A percentile compares a stretch with the other conserved stretches of the same genome.
Evolutionary conservation across 2,329 filamentous ascomycete species (phyloP).

Genomic region (Clonostachys solani): DNA sequence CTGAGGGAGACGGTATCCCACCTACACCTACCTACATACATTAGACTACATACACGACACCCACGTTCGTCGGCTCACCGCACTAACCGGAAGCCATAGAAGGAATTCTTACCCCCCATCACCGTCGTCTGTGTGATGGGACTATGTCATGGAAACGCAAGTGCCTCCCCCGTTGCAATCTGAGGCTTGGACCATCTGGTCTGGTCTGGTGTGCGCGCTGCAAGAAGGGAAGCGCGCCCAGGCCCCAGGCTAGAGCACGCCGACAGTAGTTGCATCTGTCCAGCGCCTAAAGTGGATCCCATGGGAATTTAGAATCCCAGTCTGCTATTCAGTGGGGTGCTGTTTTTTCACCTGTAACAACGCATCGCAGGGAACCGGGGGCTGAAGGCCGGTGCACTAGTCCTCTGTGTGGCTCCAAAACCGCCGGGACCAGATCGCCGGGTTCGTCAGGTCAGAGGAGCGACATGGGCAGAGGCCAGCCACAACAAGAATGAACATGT

Average conservation of each 20-base stretch:
- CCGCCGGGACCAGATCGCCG: conserved; percentile 4
- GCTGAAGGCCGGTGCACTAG: neutral
- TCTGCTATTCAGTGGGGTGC: neutral
- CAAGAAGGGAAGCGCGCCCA: neutral
- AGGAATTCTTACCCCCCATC: too few relatives aligned
- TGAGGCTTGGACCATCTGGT: too few relatives aligned
- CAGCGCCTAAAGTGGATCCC: neutral
- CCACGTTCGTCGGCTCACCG: too few relatives aligned
- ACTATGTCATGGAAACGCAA: too few relatives aligned
- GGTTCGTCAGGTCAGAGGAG: neutral
- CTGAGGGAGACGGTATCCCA: too few relatives aligned
- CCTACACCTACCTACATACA: too few relatives aligned
- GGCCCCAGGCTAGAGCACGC: neutral
- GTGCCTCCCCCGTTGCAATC: too few relatives aligned
- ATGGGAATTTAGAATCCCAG: neutral
- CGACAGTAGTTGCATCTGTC: neutral
- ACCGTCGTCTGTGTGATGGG: too few relatives aligned
- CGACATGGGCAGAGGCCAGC: too few relatives aligned
- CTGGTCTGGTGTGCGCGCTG: neutral
- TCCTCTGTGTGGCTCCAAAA: conserved; percentile 1
- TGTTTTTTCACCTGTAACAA: neutral
- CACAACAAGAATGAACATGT: too few relatives aligned
- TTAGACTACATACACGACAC: too few relatives aligned
- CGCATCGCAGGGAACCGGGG: neutral
- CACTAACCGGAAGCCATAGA: too few relatives aligned